Base-by-base conservation (phyloP, 129 eudicot species). In the Erigeron canadensis region DNA sequence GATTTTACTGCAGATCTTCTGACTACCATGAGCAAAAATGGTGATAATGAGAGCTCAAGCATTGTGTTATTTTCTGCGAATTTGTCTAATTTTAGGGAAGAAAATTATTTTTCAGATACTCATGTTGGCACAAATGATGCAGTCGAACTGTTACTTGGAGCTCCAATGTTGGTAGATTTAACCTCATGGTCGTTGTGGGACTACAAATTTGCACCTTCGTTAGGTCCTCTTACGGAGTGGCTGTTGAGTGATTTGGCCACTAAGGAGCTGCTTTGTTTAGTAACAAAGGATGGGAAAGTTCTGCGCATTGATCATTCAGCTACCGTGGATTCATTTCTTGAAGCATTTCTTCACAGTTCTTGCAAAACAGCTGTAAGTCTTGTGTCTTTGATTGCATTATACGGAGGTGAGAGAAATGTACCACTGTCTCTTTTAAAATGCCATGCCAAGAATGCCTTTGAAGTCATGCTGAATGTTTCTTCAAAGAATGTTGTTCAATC, bases 171-270 rank as follows among this genome's bases (percentile, higher is more conserved):
- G 80, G 70, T 79, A 42, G 96, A 94, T 81, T 65, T 94, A 58
- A 78, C 75, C 38, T 53, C 79, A 23, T 94, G 96, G 96, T 85
- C 84, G 1, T 87, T 84, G 55, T 94, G 98, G 98, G 95, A 90
- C 54, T 74, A 74, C 60, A 54, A 84, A 28, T 94, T 72, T 84
- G 89, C 87, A 80, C 98, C 96, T 17, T 83, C 90, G 39, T 89
- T 94, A 60, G 98, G 98, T 63, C 87, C 96, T 46, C 87, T 94
- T 79, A 73, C 87, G 69, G 84, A 70, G 22, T 94, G 96, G 96
- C 73, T 93, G 75, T 51, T 93, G 78, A 85, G 76, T 54, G 88
- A 79, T 78, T 90, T 87, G 21, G 87, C 80, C 74, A 72, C 79
- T 74, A 87, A 85, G 77, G 96, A 87, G 64, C 82, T 89, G 12